phyloP scores from a whole-genome alignment of 2,329 filamentous ascomycete species.

The Venturiaceae sp. region DNA sequence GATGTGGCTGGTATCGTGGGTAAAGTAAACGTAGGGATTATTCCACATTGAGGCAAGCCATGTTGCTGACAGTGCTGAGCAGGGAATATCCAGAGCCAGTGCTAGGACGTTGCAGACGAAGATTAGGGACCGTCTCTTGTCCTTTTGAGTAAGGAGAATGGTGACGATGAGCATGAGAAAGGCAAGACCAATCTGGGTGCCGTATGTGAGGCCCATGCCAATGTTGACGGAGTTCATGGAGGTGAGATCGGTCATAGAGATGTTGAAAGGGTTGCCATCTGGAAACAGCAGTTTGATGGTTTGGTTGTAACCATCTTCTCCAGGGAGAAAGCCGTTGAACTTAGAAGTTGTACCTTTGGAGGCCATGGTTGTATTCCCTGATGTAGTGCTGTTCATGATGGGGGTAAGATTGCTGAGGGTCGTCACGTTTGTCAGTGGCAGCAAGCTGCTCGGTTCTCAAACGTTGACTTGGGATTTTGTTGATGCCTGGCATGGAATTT shows the following conservation, averaged over 20 bases:
- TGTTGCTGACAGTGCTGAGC: slow-evolving; percentile 48
- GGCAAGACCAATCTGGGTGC: slow-evolving; percentile 59
- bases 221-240: slow-evolving; percentile 36
- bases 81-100: slow-evolving; percentile 51
- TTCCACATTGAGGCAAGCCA: slow-evolving; percentile 29
- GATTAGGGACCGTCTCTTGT: slow-evolving; percentile 54
- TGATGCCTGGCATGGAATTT: background rate
- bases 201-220: slow-evolving; percentile 53
- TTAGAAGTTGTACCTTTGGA: background rate
- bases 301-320: slow-evolving; percentile 40
- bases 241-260: slow-evolving; percentile 35
- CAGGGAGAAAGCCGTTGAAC: background rate
- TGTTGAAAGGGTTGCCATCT: slow-evolving; percentile 33
- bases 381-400: background rate
- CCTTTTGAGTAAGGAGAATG: slow-evolving; percentile 54
- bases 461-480: background rate
- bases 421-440: background rate
- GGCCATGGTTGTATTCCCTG: background rate
- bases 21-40: slow-evolving; percentile 51
- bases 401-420: background rate
- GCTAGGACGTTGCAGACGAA: slow-evolving; percentile 56
- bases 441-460: background rate
- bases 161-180: slow-evolving; percentile 56
- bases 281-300: slow-evolving; percentile 35
- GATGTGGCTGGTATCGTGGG: slow-evolving; percentile 44